Evolutionary conservation across 2,329 filamentous ascomycete species (phyloP).

Genomic region (Cyanodermella asteris): DNA sequence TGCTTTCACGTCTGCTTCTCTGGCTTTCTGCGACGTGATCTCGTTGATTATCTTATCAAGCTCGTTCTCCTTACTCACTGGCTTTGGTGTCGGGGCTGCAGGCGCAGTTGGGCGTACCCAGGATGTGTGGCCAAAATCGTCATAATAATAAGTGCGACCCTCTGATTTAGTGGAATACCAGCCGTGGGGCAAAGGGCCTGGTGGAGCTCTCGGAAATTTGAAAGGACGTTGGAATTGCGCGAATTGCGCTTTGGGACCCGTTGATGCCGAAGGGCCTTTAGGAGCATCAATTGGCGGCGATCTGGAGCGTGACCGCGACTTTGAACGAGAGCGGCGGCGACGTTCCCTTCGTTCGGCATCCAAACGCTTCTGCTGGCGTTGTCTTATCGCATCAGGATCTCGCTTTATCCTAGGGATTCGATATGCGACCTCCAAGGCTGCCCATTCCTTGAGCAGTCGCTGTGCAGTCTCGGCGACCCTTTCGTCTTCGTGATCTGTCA

Average conservation of each 20-base stretch:
- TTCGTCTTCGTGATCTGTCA: constrained; percentile 48
- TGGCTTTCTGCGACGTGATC: constrained; percentile 48
- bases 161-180: constrained; percentile 62
- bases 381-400: constrained; percentile 44
- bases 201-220: no score
- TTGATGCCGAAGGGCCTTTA: constrained; percentile 24
- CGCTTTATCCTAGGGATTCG: constrained; percentile 79
- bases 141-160: constrained; percentile 66
- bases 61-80: constrained; percentile 49
- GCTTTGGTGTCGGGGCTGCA: constrained; percentile 41
- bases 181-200: constrained; percentile 51
- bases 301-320: constrained; percentile 26
- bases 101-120: constrained; percentile 60
- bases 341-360: constrained; percentile 27
- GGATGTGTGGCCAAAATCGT: constrained; percentile 50
- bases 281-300: constrained; percentile 24
- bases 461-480: constrained; percentile 51
- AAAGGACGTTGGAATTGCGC: no score
- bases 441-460: constrained; percentile 62
- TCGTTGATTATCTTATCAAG: constrained; percentile 72
- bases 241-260: no score
- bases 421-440: constrained; percentile 72
- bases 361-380: no score
- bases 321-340: constrained; percentile 23
- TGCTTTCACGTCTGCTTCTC: constrained; percentile 29